Evolutionary conservation across 805 yeast species (phyloP), one percentile per base, ranked within the genome.

Genomic region (Metschnikowia baotianmanensis): DNA sequence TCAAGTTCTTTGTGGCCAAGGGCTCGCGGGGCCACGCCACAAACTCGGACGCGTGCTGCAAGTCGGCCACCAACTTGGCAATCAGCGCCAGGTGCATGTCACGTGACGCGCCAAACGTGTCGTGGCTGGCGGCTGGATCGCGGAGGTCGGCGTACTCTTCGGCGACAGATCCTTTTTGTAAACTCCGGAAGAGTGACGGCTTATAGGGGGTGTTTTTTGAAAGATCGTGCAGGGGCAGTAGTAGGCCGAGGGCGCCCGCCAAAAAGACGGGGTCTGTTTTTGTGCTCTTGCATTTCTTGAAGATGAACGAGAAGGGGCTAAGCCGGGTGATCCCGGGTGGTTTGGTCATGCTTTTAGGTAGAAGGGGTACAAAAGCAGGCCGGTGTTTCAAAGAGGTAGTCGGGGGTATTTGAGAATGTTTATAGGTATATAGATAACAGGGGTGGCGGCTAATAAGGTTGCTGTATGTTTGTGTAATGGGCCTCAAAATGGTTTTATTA

Each of bases 241-340:
- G 51, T 17, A 67, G 58, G 42, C 65, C 66, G 28, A 67, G 44
- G 3, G 72, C 72, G 40, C 63, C 65, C 2, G 71, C 71, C 29
- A 67, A 27, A 11, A 40, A 26, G 26, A 41, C 31, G 3, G 52
- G 12, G 27, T 48, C 53, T 9, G 42, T 20, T 17, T 17, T 16
- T 12, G 29, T 23, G 21, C 30, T 34, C 18, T 24, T 34, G 16
- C 15, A 18, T 24, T 20, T 30, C 13, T 19, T 17, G 16, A 20
- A 30, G 3, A 30, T 25, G 13, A 25, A 15, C 13, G 15, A n/a
- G 15, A 25, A 3, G n/a, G 28, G 28, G 13, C 28, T 15, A 6
- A 9, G 28, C 15, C 13, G 28, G 28, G 28, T 11, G 6, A n/a
- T 9, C n/a, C 28, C 28, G 4, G 12, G 13, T 25, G 13, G n/a